Evolutionary conservation across 345 rosid species (phyloP).

Genomic region (Microthlaspi erraticum): DNA sequence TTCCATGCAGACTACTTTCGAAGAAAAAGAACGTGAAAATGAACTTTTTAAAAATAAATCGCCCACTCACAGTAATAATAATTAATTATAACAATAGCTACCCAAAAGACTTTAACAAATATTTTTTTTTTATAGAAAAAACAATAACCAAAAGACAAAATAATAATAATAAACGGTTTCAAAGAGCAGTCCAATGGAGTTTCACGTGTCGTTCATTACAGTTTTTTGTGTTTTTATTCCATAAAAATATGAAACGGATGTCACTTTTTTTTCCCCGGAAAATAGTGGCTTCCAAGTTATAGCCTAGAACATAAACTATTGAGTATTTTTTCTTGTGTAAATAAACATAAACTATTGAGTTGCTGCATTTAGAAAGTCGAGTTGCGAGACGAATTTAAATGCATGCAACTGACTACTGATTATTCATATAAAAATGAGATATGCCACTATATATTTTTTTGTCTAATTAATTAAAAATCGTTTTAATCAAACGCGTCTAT

Average conservation of each 20-base stretch:
- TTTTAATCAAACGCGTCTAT: neutral
- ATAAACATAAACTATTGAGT: no score
- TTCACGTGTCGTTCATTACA: constrained; percentile 37
- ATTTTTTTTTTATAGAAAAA: no score
- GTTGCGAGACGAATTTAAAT: neutral
- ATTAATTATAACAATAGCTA: neutral
- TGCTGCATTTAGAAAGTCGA: neutral
- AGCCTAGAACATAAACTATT: no score
- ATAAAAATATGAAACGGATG: constrained; percentile 26
- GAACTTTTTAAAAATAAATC: constrained; percentile 19
- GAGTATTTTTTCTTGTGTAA: no score
- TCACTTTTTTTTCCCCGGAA: constrained; percentile 13
- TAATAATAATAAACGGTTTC: constrained; percentile 3
- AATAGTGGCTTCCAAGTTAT: no score
- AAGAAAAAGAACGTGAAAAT: constrained; percentile 35
- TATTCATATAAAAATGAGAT: neutral
- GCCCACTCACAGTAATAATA: constrained; percentile 26
- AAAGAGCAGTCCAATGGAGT: constrained; percentile 26
- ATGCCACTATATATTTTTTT: neutral
- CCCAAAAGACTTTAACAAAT: no score
- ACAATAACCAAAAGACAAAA: constrained; percentile 7
- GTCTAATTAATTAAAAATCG: neutral
- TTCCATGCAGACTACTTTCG: constrained; percentile 38
- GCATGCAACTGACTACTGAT: neutral
- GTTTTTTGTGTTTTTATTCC: constrained; percentile 12